Base-by-base conservation (phyloP, 352 stramenopile species). In the Globisporangium acanthophoron region DNA sequence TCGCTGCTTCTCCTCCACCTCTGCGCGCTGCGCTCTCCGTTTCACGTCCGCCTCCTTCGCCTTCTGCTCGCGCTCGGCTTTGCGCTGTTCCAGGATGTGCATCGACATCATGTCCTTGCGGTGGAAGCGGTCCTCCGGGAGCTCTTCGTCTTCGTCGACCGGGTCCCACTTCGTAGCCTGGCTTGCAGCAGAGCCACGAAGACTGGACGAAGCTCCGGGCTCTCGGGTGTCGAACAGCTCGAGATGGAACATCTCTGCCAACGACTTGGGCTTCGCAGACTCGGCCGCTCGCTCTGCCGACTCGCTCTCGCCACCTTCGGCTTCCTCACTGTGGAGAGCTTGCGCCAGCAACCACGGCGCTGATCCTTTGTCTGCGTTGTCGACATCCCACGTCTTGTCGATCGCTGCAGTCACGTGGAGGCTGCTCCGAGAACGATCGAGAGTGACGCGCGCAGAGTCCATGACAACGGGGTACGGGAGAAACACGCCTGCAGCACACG, bases 51-150 rank as follows among this genome's bases (percentile, higher is more conserved):
- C 65, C 41, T 92, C 78, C 18, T 87, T 70, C 5, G 65, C 65
- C 27, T 88, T 90, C 60, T 89, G 70, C 40, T 76, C 73, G 12
- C 73, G 72, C 52, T 92, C 84, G 43, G 69, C 37, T 37, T 70
- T 71, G 35, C 78, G 70, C 60, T 92, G 80, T 59, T 93, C 84
- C 27, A 93, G 65, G 68, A 88, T 89, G 56, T 90, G 82, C 81
- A 93, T 92, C 13, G 84, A 93, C 74, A 93, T 78, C 79, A 93
- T 89, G 59, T 93, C 80, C 46, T 84, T 82, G 46, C 75, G 76
- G 35, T 93, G 84, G 57, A 90, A 93, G 12, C 69, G 58, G n/a
- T 93, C 80, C 54, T 93, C 79, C 1, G 84, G 81, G 3, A 93
- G 73, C 52, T 92, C 80, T 63, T 88, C 79, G 29, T 91, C 79